Base-by-base conservation (phyloP, 1,284 basidiomycete species). In the Paramarasmius palmivorus region DNA sequence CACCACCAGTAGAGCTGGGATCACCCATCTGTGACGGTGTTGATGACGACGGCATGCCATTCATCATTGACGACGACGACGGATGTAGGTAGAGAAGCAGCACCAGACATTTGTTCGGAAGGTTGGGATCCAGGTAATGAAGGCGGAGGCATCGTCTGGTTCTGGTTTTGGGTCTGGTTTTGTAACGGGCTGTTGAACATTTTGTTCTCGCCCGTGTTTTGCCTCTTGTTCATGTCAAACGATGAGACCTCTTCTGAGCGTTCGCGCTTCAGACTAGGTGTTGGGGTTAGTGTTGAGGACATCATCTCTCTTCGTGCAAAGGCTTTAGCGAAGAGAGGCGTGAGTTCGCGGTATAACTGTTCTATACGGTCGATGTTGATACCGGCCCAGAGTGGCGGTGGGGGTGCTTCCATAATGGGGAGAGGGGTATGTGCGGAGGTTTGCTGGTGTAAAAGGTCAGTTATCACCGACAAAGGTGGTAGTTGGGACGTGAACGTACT, bases 171-270 rank as follows among this genome's bases (percentile, higher is more conserved):
- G n/a, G 67, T n/a, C n/a, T n/a, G n/a, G n/a, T n/a, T n/a, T n/a
- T n/a, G n/a, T n/a, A n/a, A n/a, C n/a, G n/a, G n/a, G n/a, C n/a
- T 38, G 29, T 60, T 63, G 40, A 62, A 47, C 22, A 60, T 61
- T 59, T 82, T 84, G 37, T 68, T 71, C 59, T 88, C 86, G 29
- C 87, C 88, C 1, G 82, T 83, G 57, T 90, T 83, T n/a, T 82
- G 76, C n/a, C 88, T 77, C 65, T 90, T 88, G 62, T 76, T 81
- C 36, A 61, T 56, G 44, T 65, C 60, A 20, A 70, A 71, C 15
- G 64, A 52, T 15, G 64, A 49, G n/a, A 52, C 52, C 14, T 84
- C 82, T 19, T 87, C 84, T 7, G 79, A 67, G 25, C 86, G 73
- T 41, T 83, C 83, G 50, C 88, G 82, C 63, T 90, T 90, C 26